Evolutionary conservation across 192 early-diverging fungal species (phyloP), one percentile per base, ranked within the genome.

Genomic region (Allomyces macrogynus): DNA sequence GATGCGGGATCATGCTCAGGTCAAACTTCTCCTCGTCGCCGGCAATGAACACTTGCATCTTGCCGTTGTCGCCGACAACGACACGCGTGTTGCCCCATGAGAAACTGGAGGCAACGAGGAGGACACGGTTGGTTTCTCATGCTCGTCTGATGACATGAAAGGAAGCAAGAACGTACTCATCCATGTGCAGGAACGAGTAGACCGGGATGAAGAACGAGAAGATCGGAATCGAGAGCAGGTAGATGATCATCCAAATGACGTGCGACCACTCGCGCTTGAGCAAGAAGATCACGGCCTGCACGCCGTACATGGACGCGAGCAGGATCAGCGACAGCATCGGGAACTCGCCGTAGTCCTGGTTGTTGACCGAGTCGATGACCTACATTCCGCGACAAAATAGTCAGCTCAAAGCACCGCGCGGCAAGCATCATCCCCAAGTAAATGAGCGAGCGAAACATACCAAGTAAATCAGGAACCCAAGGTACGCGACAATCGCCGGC

Each of bases 141-240:
- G 26, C 26, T 27, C 26, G 26, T 27, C 26, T 27, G 32, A 40
- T 7, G 32, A 40, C n/a, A n/a, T n/a, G n/a, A 40, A 40, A 7
- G 7, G 7, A 40, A 8, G 4, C 32, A 40, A 40, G 32, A 3
- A 40, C 32, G 66, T 8, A 40, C 32, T 97, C 93, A 68, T 97
- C 93, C 81, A 94, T 91, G 76, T 97, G 91, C 93, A 91, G 94
- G 83, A 97, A 95, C 1, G 93, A 81, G 69, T 97, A 97, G 54
- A 97, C 68, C 0, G 94, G 94, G 60, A 97, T 83, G 71, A 89
- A 87, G 68, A 90, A 89, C 16, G 86, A 88, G 70, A 89, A 97
- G n/a, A 96, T 71, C 10, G 95, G 93, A 60, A 92, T 88, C 8
- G 88, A 89, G 1, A 94, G 71, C 18, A 97, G 77, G 72, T 97